Evolutionary conservation across 768 basidiomycete species (phyloP).

Genomic region (Termitomyces sp.): DNA sequence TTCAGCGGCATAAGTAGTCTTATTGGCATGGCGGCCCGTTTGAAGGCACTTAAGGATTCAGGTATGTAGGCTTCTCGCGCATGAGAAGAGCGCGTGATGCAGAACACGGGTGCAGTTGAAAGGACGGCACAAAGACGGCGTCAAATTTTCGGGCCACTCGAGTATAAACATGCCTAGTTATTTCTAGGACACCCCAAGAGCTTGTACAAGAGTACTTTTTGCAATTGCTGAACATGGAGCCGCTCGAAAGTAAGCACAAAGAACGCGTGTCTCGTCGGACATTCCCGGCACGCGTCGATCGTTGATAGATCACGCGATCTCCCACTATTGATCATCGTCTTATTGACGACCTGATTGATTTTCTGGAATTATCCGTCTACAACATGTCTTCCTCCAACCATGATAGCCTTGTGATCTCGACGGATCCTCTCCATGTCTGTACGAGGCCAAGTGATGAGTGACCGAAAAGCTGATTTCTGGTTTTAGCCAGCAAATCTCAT

Average conservation of each 20-base stretch:
- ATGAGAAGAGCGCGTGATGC: conserved; percentile 3
- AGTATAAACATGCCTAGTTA: neutral
- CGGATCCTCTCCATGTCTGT: conserved; percentile 61
- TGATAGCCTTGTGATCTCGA: conserved; percentile 55
- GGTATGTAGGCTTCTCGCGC: neutral
- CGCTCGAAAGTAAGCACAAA: neutral
- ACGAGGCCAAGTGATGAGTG: neutral
- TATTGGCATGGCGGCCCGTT: conserved; percentile 8
- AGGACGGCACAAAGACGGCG: neutral
- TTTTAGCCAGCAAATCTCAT: conserved; percentile 89
- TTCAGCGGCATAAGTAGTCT: neutral
- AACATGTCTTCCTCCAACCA: conserved; percentile 23
- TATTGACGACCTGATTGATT: neutral
- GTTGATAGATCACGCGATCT: conserved; percentile 15
- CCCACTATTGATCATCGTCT: conserved; percentile 6
- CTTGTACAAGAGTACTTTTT: neutral
- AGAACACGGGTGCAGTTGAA: neutral
- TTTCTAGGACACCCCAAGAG: neutral
- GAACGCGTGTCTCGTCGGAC: too few relatives aligned
- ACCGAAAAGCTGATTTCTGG: conserved; percentile 3
- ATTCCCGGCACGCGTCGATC: too few relatives aligned
- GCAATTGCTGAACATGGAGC: too few relatives aligned
- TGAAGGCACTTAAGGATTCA: neutral
- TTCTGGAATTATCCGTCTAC: neutral
- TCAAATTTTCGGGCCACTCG: neutral